Base-by-base conservation (phyloP, 768 basidiomycete genomes). In the Strobilomyces dryophilus region DNA sequence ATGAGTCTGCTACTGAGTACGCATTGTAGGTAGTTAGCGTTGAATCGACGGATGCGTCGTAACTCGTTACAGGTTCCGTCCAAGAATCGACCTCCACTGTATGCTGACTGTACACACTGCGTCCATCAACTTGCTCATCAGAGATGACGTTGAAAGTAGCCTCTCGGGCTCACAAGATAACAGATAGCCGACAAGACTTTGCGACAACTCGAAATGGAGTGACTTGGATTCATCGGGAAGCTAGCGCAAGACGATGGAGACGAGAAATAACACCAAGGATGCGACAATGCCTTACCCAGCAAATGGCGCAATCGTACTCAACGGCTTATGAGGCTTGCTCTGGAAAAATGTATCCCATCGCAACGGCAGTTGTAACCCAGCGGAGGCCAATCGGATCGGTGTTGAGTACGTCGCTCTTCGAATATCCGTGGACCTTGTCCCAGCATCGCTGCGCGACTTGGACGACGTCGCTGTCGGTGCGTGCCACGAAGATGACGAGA, bases 401-500 rank as follows among this genome's bases (percentile, higher is more conserved):
- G 26, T 41, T 47, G 11, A 48, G 45, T 12, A 94, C 84, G 43
- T 87, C 85, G 5, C 64, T 71, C 73, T 98, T 98, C 57, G 98
- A 70, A 15, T 76, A 64, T 0, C 81, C 84, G 52, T 88, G 84
- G 0, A 84, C 82, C 53, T 77, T 78, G 42, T 70, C 74, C 53
- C 70, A 72, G 53, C 85, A 89, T 12, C 74, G 69, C 49, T 58
- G 63, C 3, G 83, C 83, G 15, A 88, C 71, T 1, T 66, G 62
- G 0, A 62, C 57, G 3, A 76, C 73, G 1, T 78, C 67, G 44
- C 76, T 75, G 40, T 74, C 72, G 1, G 77, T 77, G 61, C 89
- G 93, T 1, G 90, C 88, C 3, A 85, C 83, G 14, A 94, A 78
- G 42, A 97, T 94, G 5, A 27, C 18, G 2, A 53, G 31, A 6